Base-by-base conservation (phyloP, 805 yeast species). In the Brettanomyces nanus region DNA sequence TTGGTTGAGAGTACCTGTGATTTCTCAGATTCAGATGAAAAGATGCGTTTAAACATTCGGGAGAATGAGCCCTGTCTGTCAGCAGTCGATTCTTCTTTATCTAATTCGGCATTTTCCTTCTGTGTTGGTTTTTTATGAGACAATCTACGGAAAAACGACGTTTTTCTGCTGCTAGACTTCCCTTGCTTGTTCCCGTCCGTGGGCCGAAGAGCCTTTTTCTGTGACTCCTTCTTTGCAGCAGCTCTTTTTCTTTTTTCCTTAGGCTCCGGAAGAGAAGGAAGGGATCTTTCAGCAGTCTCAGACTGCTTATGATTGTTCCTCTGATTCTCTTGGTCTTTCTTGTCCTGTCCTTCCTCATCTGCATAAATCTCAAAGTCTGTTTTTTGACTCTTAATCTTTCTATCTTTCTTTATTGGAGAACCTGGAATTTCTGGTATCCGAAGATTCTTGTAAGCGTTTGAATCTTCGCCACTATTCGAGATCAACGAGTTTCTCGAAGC, bases 371-470 rank as follows among this genome's bases (percentile, higher is more conserved):
- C 55, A 38, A 52, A 53, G 14, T 46, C 37, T 43, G 48, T 14
- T 5, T 31, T 31, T 14, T 31, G 26, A 31, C 18, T 44, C 46
- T 41, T 45, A 39, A 7, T 14, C 17, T 28, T 10, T 7, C 7
- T 11, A 15, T 49, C 54, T 23, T 51, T 52, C 43, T 59, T 60
- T 25, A 59, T 52, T 41, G 62, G 65, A 13, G 65, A 60, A 9
- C 58, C 59, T 13, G 67, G 66, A 39, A 62, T 64, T 29, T 69
- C 69, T 6, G 80, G 80, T 40, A 74, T 53, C 46, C 68, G 66
- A 43, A 70, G 62, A 38, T 61, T 61, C 43, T 69, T 75, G 52
- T 71, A 69, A 20, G 67, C 59, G 25, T 50, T 49, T n/a, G 53
- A 60, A 31, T 53, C 62, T 13, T 54, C 62, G 3, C 61, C 59